Percentiles rank a stretch among this genome's conserved stretches.
Conservation (phyloP, 768 basidiomycete genomes). For the Pisolithus tinctorius region DNA sequence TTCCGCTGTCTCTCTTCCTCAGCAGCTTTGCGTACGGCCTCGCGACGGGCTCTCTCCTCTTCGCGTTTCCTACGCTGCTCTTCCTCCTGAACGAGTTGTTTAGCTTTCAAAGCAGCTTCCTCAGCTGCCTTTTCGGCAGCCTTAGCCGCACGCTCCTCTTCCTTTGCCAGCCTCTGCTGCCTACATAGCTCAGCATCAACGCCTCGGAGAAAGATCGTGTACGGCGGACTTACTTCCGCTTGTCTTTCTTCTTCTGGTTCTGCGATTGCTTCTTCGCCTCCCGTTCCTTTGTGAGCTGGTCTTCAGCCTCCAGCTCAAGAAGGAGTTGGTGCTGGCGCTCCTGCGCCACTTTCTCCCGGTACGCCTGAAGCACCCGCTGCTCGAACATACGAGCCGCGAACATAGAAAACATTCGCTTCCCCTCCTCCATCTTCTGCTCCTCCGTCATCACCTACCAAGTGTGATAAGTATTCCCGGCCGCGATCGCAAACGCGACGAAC, state of each 20-base stretch:
- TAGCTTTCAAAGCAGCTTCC: slow-evolving; percentile 71
- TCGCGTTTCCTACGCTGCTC: slow-evolving; percentile 77
- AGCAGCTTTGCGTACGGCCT: slow-evolving; percentile 64
- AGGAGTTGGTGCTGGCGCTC: slow-evolving; percentile 91
- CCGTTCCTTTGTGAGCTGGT: slow-evolving; percentile 75
- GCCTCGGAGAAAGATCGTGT: background rate
- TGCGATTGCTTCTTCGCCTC: slow-evolving; percentile 91
- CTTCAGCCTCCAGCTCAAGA: slow-evolving; percentile 93
- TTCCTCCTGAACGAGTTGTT: slow-evolving; percentile 72
- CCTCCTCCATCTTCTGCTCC: slow-evolving; percentile 98
- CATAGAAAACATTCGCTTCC: slow-evolving; percentile 98
- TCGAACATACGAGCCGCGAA: slow-evolving; percentile 99
- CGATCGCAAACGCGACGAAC: background rate
- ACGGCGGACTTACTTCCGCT: slow-evolving; percentile 64
- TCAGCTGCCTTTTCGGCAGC: slow-evolving; percentile 86
- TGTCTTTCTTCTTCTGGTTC: slow-evolving; percentile 99
- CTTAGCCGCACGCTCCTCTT: slow-evolving; percentile 78
- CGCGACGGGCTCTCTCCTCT: slow-evolving; percentile 78
- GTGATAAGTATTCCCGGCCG: slow-evolving; percentile 7
- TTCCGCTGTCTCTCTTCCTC: slow-evolving; percentile 81
- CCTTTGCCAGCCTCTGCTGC: slow-evolving; percentile 87
- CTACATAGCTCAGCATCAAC: slow-evolving; percentile 32
- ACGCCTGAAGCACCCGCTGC: slow-evolving; percentile 93
- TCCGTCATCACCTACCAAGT: slow-evolving; percentile 70
- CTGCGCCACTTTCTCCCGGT: slow-evolving; percentile 94